A percentile compares a stretch with the other conserved stretches of the same genome.
Evolutionary conservation across 768 basidiomycete genomes (phyloP).

Genomic region (Leucocoprinus sp.): DNA sequence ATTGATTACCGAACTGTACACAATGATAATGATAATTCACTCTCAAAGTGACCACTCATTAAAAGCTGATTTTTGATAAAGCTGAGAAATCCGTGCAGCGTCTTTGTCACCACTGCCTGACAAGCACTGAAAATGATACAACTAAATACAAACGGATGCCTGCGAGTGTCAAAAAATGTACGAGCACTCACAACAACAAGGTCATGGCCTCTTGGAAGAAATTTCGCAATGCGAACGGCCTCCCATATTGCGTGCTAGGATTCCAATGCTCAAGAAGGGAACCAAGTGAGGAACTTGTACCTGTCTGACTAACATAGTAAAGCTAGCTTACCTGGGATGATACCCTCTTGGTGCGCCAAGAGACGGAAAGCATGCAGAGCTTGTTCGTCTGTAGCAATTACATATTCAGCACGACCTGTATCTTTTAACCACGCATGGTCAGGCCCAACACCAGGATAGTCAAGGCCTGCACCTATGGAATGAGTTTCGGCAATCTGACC

Average conservation of each 20-base stretch:
- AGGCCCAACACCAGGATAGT: constrained; percentile 96
- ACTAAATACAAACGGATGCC: constrained; percentile 1
- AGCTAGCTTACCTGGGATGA: constrained; percentile 73
- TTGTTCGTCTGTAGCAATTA: constrained; percentile 88
- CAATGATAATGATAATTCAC: too few species aligned
- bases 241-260: constrained; percentile 96
- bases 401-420: constrained; percentile 87
- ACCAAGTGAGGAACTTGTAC: constrained; percentile 5
- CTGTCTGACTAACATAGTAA: not conserved
- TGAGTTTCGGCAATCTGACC: constrained; percentile 98
- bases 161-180: too few species aligned
- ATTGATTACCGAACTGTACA: too few species aligned
- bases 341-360: constrained; percentile 89
- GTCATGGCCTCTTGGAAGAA: constrained; percentile 74
- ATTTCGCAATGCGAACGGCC: constrained; percentile 77
- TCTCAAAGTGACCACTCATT: too few species aligned
- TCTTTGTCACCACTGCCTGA: constrained; percentile 98
- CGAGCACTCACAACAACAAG: constrained; percentile 73
- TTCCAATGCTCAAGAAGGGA: constrained; percentile 65
- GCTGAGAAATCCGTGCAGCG: constrained; percentile 90
- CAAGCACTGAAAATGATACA: constrained; percentile 51
- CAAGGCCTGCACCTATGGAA: constrained; percentile 91
- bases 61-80: too few species aligned
- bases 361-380: constrained; percentile 88
- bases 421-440: constrained; percentile 98